phyloP scores from a whole-genome alignment of 345 rosid species.

The Arabidopsis suecica region DNA sequence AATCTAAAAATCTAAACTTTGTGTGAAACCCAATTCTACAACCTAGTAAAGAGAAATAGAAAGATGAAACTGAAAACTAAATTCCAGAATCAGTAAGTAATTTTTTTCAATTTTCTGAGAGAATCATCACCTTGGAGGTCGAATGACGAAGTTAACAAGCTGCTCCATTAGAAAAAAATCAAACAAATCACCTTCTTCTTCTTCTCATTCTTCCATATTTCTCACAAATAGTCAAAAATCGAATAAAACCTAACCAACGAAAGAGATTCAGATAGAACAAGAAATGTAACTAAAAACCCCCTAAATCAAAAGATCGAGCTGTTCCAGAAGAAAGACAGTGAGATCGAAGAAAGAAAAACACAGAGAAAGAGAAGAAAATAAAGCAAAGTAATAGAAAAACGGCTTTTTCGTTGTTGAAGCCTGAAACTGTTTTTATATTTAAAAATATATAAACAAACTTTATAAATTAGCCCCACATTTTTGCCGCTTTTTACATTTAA shows the following conservation, averaged over 20 bases:
- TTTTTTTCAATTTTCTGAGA: not conserved
- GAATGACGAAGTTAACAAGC: conserved; percentile 89
- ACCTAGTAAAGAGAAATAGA: conserved; percentile 10
- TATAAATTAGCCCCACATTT: conserved; percentile 37
- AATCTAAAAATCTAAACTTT: conserved; percentile 26
- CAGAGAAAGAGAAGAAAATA: not conserved
- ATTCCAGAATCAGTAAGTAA: conserved; percentile 6
- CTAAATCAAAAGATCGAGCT: conserved; percentile 33
- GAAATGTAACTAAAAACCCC: not conserved
- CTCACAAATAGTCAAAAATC: conserved; percentile 1
- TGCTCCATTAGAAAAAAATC: conserved; percentile 39
- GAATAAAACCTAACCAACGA: not conserved
- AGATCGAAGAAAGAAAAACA: conserved; percentile 33
- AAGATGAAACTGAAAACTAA: not conserved
- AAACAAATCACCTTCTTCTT: conserved; percentile 28
- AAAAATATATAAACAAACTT: not conserved
- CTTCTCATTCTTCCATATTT: conserved; percentile 21
- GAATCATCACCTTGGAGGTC: conserved; percentile 83
- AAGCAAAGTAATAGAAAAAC: conserved; percentile 23
- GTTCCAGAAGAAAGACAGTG: conserved; percentile 27
- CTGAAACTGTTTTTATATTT: conserved; percentile 9
- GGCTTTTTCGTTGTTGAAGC: conserved; percentile 42
- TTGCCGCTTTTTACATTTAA: conserved; percentile 19
- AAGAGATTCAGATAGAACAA: not conserved
- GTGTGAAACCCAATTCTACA: conserved; percentile 15